Percentiles rank a stretch among this genome's conserved stretches.
These are phyloP conservation scores for Ophiostoma fasciatum DNA, from an alignment of 2,329 filamentous ascomycete species.

Conservation along the genomic window DNA sequence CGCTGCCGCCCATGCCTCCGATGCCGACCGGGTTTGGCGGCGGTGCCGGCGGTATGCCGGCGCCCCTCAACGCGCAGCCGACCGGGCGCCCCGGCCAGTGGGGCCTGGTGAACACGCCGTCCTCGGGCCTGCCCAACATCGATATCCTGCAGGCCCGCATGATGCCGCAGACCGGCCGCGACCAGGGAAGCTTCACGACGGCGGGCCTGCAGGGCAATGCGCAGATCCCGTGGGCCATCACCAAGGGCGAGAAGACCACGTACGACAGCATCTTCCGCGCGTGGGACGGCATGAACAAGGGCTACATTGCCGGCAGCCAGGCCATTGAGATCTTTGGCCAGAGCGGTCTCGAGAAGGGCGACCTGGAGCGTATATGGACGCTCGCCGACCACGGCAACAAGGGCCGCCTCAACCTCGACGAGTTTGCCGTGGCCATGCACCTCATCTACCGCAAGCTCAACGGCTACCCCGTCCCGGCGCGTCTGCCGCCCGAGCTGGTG, in stretches of 20 bases:
- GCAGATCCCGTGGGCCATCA: slow-evolving; percentile 95
- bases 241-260: slow-evolving; percentile 94
- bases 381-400: slow-evolving; percentile 88
- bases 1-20: slow-evolving; percentile 73
- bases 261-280: slow-evolving; percentile 92
- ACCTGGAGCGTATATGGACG: slow-evolving; percentile 89
- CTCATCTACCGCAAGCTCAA: slow-evolving; percentile 96
- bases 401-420: slow-evolving; percentile 84
- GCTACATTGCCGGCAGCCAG: slow-evolving; percentile 79
- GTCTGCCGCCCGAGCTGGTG: slow-evolving; percentile 79
- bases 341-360: slow-evolving; percentile 79
- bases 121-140: slow-evolving; percentile 82
- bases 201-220: slow-evolving; percentile 83
- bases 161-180: slow-evolving; percentile 93
- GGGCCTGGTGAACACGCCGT: slow-evolving; percentile 93
- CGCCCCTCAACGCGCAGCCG: slow-evolving; percentile 75
- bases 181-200: slow-evolving; percentile 66
- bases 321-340: slow-evolving; percentile 97
- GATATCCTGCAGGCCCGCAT: slow-evolving; percentile 83
- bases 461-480: slow-evolving; percentile 79
- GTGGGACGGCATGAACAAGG: slow-evolving; percentile 91
- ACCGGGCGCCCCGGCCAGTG: slow-evolving; percentile 89
- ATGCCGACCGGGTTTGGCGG: slow-evolving; percentile 48
- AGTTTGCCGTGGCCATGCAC: slow-evolving; percentile 98
- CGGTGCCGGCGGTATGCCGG: slow-evolving; percentile 46